Evolutionary conservation across 192 early-diverging fungal genomes (phyloP), one percentile per base, ranked within the genome.

Genomic region (Gryganskiella cystojenkinii): DNA sequence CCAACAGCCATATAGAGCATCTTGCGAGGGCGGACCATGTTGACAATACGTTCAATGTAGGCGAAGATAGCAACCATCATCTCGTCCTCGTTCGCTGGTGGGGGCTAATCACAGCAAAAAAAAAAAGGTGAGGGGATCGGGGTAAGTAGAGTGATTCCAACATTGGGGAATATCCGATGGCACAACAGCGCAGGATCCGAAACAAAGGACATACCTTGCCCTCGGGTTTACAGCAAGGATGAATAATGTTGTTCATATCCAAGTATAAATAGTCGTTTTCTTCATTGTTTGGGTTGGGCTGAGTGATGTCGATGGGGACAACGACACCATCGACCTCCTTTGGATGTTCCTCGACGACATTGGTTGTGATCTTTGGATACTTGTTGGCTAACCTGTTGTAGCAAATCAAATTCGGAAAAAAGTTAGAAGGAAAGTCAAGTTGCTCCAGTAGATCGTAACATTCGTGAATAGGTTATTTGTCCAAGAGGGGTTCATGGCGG

Each of bases 211-310:
- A 63, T 81, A 88, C 89, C 82, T 90, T 90, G 37, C 88, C 86
- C 47, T 90, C 89, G 17, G 93, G 94, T 64, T 95, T 91, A 79
- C 90, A 91, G 83, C 93, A 94, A 30, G 92, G 92, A 72, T 95
- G 94, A 47, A 95, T 91, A 61, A 95, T 94, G 58, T 95, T 97
- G 80, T 99, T 99, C 97, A 99, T 98, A 82, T 99, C 98, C 60
- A 99, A 83, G 80, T 99, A 99, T 19, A 99, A 81, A 63, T 99
- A 98, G 84, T 98, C 97, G 69, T 95, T 94, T 71, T 96, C 95
- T 14, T 88, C 85, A 20, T 91, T 91, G 67, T 97, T 99, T 4
- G 95, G 97, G 79, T 97, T 97, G 22, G 93, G 92, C 60, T 91
- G 85, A 19, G 93, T 91, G 27, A 90, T 86, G 75, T 99, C 96